A percentile compares a stretch with the other conserved stretches of the same genome.
Conservation (phyloP, 192 early-diverging fungal species). For the Podila epicladia region DNA sequence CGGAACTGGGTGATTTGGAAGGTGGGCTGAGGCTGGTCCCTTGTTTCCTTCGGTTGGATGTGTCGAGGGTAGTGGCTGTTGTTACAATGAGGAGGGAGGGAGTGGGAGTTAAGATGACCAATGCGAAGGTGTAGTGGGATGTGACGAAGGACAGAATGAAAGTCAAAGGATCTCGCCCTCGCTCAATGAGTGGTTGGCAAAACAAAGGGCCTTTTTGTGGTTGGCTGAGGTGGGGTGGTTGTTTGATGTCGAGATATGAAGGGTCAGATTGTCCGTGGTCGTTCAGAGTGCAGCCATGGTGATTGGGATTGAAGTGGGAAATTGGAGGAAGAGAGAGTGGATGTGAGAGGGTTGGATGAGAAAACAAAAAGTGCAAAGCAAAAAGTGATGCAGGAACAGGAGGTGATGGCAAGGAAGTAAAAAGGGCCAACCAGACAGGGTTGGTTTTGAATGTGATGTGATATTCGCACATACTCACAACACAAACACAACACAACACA, state of each 20-base stretch:
- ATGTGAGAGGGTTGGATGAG: neutral
- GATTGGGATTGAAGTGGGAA: neutral
- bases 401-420: no score
- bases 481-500: neutral
- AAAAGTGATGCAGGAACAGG: no score
- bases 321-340: neutral
- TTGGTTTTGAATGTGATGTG: neutral
- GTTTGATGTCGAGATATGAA: no score
- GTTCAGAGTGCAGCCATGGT: neutral
- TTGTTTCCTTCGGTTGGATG: no score
- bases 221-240: no score
- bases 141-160: neutral
- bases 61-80: no score
- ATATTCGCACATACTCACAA: neutral
- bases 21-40: no score
- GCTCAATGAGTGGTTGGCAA: no score
- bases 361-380: neutral
- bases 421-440: neutral
- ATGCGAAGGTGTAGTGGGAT: neutral
- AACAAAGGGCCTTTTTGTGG: no score
- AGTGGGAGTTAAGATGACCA: neutral
- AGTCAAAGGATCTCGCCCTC: no score
- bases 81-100: no score
- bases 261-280: neutral
- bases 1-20: no score